Percentiles rank a stretch among this genome's conserved stretches.
Conservation (phyloP, 2,329 filamentous ascomycete species). For the Colletotrichum echinochloae region DNA sequence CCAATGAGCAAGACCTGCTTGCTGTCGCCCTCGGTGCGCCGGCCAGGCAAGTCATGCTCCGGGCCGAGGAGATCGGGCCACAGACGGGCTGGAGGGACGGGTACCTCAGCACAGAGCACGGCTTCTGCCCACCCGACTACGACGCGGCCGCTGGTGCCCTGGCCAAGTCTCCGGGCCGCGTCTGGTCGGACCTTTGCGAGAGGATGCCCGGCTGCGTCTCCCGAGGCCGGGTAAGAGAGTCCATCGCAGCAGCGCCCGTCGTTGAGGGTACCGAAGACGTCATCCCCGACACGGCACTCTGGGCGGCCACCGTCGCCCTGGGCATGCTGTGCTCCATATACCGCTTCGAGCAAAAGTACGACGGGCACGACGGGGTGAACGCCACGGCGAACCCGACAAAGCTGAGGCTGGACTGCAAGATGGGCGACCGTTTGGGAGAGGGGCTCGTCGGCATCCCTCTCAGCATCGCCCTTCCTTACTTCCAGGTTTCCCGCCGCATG, state of each 20-base stretch:
- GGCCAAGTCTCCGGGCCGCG: conserved; percentile 60
- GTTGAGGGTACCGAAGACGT: conserved; percentile 62
- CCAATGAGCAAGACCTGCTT: conserved; percentile 61
- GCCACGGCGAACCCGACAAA: conserved; percentile 48
- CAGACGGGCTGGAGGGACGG: conserved; percentile 65
- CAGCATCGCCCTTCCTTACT: conserved; percentile 62
- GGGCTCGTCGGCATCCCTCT: conserved; percentile 62
- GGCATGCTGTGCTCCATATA: conserved; percentile 67
- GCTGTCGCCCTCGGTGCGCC: conserved; percentile 66
- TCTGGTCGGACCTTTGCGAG: conserved; percentile 66
- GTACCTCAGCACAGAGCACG: conserved; percentile 63
- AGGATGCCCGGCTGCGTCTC: conserved; percentile 65
- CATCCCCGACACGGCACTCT: conserved; percentile 64
- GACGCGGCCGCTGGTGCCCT: conserved; percentile 61
- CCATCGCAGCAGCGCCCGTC: conserved; percentile 59
- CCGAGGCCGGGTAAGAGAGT: conserved; percentile 61
- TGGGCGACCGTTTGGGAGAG: conserved; percentile 62
- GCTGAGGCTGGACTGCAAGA: conserved; percentile 52
- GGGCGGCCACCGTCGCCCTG: conserved; percentile 63
- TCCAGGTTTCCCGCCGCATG: conserved; percentile 63
- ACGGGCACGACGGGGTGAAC: conserved; percentile 62
- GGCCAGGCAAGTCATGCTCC: conserved; percentile 64
- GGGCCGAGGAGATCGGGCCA: conserved; percentile 64
- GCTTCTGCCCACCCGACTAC: conserved; percentile 64
- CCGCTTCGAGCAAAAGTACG: conserved; percentile 63